phyloP scores from a whole-genome alignment of 2,329 filamentous ascomycete species.

The Aspergillus ruber region DNA sequence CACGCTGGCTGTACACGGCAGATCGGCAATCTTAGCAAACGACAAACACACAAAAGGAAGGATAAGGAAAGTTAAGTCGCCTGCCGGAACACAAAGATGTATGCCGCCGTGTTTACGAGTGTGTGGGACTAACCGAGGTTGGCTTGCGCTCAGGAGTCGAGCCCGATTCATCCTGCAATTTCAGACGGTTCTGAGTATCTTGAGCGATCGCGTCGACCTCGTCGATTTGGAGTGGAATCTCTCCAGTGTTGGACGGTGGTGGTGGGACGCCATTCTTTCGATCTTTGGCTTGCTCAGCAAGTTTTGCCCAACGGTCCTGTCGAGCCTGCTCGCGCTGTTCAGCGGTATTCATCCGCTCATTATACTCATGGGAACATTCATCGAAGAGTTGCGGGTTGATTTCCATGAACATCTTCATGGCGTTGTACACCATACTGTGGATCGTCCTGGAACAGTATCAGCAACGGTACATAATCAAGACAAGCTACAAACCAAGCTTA shows the following conservation, averaged over 20 bases:
- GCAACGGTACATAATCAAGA: conserved; percentile 24
- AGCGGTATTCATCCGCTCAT: conserved; percentile 88
- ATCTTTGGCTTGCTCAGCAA: conserved; percentile 72
- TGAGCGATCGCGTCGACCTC: conserved; percentile 74
- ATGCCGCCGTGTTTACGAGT: conserved; percentile 18
- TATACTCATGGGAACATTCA: conserved; percentile 97
- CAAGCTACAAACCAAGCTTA: conserved; percentile 39
- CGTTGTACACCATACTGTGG: conserved; percentile 99
- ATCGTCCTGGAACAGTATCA: conserved; percentile 64
- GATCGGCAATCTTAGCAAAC: conserved; percentile 36
- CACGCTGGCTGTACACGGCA: conserved; percentile 36
- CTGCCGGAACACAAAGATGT: conserved; percentile 10
- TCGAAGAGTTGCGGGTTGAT: conserved; percentile 98
- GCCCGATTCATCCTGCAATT: conserved; percentile 68
- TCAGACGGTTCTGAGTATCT: conserved; percentile 78
- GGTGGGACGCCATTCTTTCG: conserved; percentile 48
- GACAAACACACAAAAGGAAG: conserved; percentile 20
- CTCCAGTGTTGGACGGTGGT: conserved; percentile 32
- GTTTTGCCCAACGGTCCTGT: conserved; percentile 81
- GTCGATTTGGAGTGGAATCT: conserved; percentile 49
- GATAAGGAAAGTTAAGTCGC: conserved; percentile 1
- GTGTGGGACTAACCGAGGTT: conserved; percentile 40
- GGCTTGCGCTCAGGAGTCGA: conserved; percentile 47
- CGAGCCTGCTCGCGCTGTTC: conserved; percentile 75
- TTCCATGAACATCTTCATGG: conserved; percentile 99